Percentiles rank a stretch among this genome's conserved stretches.
Conservation (phyloP, 1,284 basidiomycete genomes). For the Ustilago tritici region DNA sequence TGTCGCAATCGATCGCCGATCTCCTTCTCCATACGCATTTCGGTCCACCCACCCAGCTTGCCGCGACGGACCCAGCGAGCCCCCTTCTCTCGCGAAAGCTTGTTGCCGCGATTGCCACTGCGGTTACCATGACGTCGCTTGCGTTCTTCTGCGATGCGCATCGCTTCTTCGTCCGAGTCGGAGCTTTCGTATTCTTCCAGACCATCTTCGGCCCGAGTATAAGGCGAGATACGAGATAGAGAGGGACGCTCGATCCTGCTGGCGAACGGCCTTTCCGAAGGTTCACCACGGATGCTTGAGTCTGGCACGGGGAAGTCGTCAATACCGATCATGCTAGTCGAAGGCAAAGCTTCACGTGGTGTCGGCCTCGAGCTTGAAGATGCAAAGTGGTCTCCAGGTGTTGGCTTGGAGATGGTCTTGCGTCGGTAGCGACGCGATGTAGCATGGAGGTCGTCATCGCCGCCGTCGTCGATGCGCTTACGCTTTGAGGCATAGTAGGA, state of each 20-base stretch:
- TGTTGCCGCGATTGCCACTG: slow-evolving; percentile 65
- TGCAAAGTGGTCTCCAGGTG: slow-evolving; percentile 17
- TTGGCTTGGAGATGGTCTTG: slow-evolving; percentile 15
- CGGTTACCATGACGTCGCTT: slow-evolving; percentile 46
- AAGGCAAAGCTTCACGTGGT: slow-evolving; percentile 22
- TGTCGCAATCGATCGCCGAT: slow-evolving; percentile 52
- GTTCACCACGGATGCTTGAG: slow-evolving; percentile 47
- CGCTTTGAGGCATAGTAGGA: slow-evolving; percentile 29
- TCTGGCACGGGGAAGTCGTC: slow-evolving; percentile 47
- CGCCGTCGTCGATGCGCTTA: slow-evolving; percentile 23
- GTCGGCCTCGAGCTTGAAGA: slow-evolving; percentile 21
- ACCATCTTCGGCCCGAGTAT: slow-evolving; percentile 12
- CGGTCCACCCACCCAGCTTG: slow-evolving; percentile 65
- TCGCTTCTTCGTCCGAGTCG: slow-evolving; percentile 54
- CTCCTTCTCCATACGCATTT: slow-evolving; percentile 64
- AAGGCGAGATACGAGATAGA: slow-evolving; percentile 26
- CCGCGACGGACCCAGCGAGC: slow-evolving; percentile 64
- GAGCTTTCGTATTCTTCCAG: slow-evolving; percentile 30
- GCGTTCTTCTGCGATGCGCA: slow-evolving; percentile 43
- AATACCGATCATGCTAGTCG: slow-evolving; percentile 46
- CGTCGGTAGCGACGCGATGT: slow-evolving; percentile 23
- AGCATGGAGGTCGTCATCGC: slow-evolving; percentile 1
- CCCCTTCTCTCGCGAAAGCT: slow-evolving; percentile 59
- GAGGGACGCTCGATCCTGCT: slow-evolving; percentile 44
- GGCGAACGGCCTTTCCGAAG: slow-evolving; percentile 37